Conservation (phyloP, 163 green algal species). For the Chlamydomonas reinhardtii region DNA sequence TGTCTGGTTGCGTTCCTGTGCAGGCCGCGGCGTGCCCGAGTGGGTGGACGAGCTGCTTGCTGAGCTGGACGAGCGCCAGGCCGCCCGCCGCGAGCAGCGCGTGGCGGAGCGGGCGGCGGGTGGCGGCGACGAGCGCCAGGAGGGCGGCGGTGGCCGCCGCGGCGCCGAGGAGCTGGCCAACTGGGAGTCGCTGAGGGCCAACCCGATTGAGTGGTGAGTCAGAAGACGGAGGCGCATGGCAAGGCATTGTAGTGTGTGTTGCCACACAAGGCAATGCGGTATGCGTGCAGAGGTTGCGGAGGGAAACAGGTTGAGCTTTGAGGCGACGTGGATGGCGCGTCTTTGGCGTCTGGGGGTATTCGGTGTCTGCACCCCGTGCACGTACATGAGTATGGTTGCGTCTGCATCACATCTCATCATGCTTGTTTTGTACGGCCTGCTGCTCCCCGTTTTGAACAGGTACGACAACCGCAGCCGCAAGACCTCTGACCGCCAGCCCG, state of each 20-base stretch:
- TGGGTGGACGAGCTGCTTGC: background rate
- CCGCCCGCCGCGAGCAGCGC: background rate
- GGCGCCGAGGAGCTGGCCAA: slow-evolving; percentile 1
- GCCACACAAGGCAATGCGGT: no score
- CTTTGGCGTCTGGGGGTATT: no score
- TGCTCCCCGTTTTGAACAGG: background rate
- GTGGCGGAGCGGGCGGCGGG: no score
- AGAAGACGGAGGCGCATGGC: background rate
- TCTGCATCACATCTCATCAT: no score
- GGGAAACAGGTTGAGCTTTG: no score
- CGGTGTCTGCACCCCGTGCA: no score
- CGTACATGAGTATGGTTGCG: no score
- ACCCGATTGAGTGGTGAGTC: slow-evolving; percentile 14
- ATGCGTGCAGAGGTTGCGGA: background rate
- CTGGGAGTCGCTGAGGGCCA: slow-evolving; percentile 26
- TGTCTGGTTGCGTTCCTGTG: no score
- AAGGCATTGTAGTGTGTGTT: background rate
- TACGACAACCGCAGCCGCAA: slow-evolving; percentile 45
- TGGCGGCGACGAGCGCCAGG: no score
- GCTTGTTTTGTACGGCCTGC: no score
- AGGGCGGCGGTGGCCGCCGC: no score
- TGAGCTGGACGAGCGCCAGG: slow-evolving; percentile 9
- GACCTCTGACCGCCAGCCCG: slow-evolving; percentile 11
- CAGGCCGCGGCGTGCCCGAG: slow-evolving; percentile 21
- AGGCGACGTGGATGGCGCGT: no score